phyloP scores from a whole-genome alignment of 164 flowering plant genomes.

The Akebia trifoliata region DNA sequence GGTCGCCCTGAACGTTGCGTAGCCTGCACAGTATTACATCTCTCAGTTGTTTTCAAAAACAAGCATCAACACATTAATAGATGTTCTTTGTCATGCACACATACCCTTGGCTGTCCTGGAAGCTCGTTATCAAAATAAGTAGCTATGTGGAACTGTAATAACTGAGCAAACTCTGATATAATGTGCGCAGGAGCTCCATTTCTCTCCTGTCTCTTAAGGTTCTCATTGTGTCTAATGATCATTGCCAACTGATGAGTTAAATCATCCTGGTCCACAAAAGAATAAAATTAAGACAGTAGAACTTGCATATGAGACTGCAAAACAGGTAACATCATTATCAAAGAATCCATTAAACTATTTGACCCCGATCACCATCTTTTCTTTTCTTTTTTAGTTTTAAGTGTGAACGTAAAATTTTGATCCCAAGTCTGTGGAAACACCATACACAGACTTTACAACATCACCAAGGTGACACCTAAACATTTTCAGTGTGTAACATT shows the following conservation, averaged over 20 bases:
- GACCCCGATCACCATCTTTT: no score
- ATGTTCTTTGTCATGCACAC: not conserved
- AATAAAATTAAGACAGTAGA: slow-evolving; percentile 8
- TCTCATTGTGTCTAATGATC: slow-evolving; percentile 94
- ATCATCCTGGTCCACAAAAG: slow-evolving; percentile 66
- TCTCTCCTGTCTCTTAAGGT: slow-evolving; percentile 84
- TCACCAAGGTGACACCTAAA: no score
- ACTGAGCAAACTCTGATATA: slow-evolving; percentile 91
- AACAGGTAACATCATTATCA: not conserved
- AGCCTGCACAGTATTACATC: slow-evolving; percentile 47
- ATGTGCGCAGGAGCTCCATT: slow-evolving; percentile 98
- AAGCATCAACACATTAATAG: not conserved
- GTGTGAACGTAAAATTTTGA: no score
- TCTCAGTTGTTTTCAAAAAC: not conserved
- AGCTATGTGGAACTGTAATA: slow-evolving; percentile 94
- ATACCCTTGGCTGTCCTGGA: slow-evolving; percentile 98
- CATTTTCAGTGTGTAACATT: no score
- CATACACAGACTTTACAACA: no score
- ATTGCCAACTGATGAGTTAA: slow-evolving; percentile 95
- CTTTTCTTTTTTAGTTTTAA: no score
- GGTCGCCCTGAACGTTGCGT: slow-evolving; percentile 97
- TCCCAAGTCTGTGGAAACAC: no score
- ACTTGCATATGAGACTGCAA: not conserved
- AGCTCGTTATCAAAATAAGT: slow-evolving; percentile 98
- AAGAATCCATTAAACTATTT: not conserved